These are phyloP conservation scores for Juglanconis sp. DNA, from an alignment of 2,329 filamentous ascomycete genomes.

Conservation along the genomic window DNA sequence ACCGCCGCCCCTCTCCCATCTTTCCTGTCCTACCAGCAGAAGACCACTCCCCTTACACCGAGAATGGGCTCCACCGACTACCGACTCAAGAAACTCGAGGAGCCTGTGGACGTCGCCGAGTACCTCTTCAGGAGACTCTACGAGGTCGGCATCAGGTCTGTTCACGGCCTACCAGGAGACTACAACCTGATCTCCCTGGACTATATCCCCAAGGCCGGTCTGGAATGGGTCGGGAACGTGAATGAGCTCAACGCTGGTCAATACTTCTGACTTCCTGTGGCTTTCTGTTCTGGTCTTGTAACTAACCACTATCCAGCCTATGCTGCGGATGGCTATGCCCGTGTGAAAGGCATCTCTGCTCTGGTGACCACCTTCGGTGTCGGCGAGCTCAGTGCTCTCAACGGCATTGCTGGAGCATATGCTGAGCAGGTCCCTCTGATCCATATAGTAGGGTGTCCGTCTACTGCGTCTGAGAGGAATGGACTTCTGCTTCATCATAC, in stretches of 20 bases:
- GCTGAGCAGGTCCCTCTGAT: constrained; percentile 28
- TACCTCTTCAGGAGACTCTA: constrained; percentile 65
- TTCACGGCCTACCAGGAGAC: constrained; percentile 70
- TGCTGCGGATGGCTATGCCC: constrained; percentile 30
- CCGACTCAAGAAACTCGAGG: constrained; percentile 39
- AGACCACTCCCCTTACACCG: background rate
- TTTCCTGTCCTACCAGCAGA: too few species aligned
- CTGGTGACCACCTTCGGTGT: constrained; percentile 28
- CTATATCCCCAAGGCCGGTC: constrained; percentile 55
- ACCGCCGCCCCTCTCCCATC: too few species aligned
- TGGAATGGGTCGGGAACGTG: constrained; percentile 66
- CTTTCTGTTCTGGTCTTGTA: constrained; percentile 1
- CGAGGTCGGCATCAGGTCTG: constrained; percentile 61
- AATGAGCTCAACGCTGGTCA: constrained; percentile 71
- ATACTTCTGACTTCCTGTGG: constrained; percentile 19
- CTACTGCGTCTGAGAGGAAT: too few species aligned
- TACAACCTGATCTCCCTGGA: constrained; percentile 70
- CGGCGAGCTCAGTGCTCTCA: constrained; percentile 26
- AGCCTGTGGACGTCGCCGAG: constrained; percentile 59
- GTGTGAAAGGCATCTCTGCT: constrained; percentile 25
- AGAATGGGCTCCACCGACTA: constrained; percentile 33
- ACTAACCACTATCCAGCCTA: constrained; percentile 49
- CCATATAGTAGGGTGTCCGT: constrained; percentile 21
- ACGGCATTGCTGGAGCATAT: constrained; percentile 26
- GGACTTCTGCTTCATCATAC: constrained; percentile 28